Evolutionary conservation across 257 asterid species (phyloP), one percentile per base, ranked within the genome.

Genomic region (Nicotiana obtusifolia): DNA sequence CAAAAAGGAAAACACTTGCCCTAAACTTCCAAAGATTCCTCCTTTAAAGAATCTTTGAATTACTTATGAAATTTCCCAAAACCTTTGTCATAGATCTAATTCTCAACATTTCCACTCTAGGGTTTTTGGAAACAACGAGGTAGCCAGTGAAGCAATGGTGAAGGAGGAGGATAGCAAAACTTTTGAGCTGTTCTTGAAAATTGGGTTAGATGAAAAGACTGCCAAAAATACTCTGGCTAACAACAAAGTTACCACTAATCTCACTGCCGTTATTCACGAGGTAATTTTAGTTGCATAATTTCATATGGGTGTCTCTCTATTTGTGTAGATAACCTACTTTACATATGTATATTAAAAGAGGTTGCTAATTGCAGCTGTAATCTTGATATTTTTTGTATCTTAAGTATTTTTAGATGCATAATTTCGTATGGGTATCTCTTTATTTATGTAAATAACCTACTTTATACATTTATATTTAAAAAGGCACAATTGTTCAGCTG

Each of bases 211-310:
- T 28, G 90, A 89, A 66, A 81, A 82, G 49, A 87, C 90, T 4
- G 90, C 92, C 4, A 87, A 89, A 68, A 89, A 89, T 60, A 89
- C 90, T 5, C 24, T 89, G 22, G 88, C 90, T 0, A 89, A 89
- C 68, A 87, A 83, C 3, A 89, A 87, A 82, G 92, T 87, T 64
- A 89, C 90, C 15, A 26, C 78, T 19, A 84, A 81, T 86, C 90
- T 89, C 9, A 83, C 82, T n/a, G 83, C 88, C 83, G 86, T 89
- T 57, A 89, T 89, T 44, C 83, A 86, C 10, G 92, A 89, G 90
- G 92, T 89, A 83, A 10, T 33, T 67, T 67, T 67, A 4, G 53
- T 17, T 19, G 76, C 28, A 67, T 33, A 33, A 67, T 33, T 66
- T 47, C 76, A 66, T 31, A n/a, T 17, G 49, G 52, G 26, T 66